Base-by-base conservation (phyloP, 352 stramenopile species). In the Globisporangium canariense region DNA sequence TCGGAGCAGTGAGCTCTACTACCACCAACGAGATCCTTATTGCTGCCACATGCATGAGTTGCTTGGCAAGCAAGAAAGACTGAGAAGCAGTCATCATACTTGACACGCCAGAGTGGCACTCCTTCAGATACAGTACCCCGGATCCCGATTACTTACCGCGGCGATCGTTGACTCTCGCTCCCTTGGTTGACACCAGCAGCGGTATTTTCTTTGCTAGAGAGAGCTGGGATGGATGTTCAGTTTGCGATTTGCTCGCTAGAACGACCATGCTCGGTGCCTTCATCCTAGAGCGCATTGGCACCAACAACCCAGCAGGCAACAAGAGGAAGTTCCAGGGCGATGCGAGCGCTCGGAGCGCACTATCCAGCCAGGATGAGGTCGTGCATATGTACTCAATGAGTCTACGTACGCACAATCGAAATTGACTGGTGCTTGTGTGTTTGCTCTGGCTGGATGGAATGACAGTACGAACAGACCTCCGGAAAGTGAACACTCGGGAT, bases 401-500 rank as follows among this genome's bases (percentile, higher is more conserved):
- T 6, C n/a, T 8, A 14, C 14, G 40, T 43, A 43, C 38, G 14
- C 10, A 11, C 38, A 11, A 45, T n/a, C 11, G 11, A n/a, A n/a
- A 6, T 45, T 45, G 40, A n/a, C 40, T 28, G 25, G 25, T 28
- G 25, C 25, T 28, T 28, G 25, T 28, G 25, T 28, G 25, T 38
- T 38, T 10, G 34, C 34, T 38, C 9, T 38, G 34, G 9, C 34
- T 38, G 34, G 6, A 43, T 14, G 14, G 38, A 11, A 43, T 34
- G 13, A 6, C 36, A 41, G 2, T 41, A 16, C 40, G 22, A 14
- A 13, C 14, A 51, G 40, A 36, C 18, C 9, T 7, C 25, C 52
- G 58, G 49, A 64, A 34, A 32, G 36, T 6, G 46, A 41, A 22
- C 36, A 57, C 11, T 64, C 46, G 9, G 58, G 58, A 4, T 64